Evolutionary conservation across 2,329 filamentous ascomycete genomes (phyloP).

Genomic region (Esteya vermicola): DNA sequence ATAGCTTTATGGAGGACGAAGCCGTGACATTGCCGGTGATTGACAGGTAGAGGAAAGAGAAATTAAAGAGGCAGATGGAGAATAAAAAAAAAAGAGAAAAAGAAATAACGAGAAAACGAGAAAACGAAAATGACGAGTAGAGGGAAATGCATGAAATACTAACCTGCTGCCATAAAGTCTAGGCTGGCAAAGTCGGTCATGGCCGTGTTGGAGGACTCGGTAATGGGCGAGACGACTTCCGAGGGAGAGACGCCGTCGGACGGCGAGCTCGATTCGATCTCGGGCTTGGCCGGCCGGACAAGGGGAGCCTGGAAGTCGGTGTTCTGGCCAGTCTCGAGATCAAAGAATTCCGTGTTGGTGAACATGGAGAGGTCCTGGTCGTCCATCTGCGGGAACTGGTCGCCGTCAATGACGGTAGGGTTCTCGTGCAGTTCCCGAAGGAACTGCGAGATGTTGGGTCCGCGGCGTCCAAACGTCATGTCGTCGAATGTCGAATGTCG

Average conservation of each 20-base stretch:
- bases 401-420: conserved; percentile 27
- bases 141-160: conserved; percentile 20
- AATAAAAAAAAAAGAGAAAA: not conserved
- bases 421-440: conserved; percentile 73
- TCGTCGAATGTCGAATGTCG: conserved; percentile 3
- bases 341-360: conserved; percentile 71
- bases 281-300: conserved; percentile 29
- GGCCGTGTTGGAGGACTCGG: conserved; percentile 23
- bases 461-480: conserved; percentile 63
- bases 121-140: not conserved
- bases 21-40: no score
- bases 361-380: conserved; percentile 59
- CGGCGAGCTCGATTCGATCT: no score
- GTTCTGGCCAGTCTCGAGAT: conserved; percentile 55
- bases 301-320: conserved; percentile 42
- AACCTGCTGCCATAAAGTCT: conserved; percentile 36
- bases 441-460: conserved; percentile 81
- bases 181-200: conserved; percentile 31
- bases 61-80: not conserved
- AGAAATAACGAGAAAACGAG: not conserved
- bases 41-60: no score
- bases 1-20: not conserved
- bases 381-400: conserved; percentile 46
- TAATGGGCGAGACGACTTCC: conserved; percentile 9
- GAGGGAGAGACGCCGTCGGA: conserved; percentile 12